phyloP scores from a whole-genome alignment of 192 early-diverging fungal genomes.

The Diversispora eburnea region DNA sequence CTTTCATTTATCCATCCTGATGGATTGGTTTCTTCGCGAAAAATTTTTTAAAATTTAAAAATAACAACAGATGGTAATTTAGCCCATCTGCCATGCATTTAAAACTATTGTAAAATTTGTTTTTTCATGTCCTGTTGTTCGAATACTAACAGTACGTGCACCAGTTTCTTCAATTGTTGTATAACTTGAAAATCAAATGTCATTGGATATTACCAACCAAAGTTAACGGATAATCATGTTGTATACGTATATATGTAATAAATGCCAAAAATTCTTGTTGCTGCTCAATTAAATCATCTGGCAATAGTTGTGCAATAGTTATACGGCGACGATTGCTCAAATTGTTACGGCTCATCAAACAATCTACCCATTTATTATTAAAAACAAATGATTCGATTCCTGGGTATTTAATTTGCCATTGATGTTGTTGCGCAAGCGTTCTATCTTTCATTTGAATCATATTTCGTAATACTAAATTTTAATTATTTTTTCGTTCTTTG shows the following conservation, averaged over 20 bases:
- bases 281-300: slow-evolving; percentile 12
- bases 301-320: not conserved
- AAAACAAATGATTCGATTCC: not conserved
- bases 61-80: too few relatives aligned
- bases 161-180: not conserved
- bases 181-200: too few relatives aligned
- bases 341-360: not conserved
- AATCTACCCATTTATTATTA: slow-evolving; percentile 6
- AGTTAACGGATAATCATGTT: too few relatives aligned
- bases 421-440: not conserved
- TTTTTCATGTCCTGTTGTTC: slow-evolving; percentile 11
- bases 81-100: not conserved
- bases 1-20: too few relatives aligned
- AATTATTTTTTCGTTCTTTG: not conserved
- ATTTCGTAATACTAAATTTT: not conserved
- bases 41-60: too few relatives aligned
- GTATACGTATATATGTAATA: too few relatives aligned
- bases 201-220: too few relatives aligned
- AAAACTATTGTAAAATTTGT: not conserved
- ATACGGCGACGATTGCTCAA: not conserved
- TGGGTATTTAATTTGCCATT: not conserved
- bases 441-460: not conserved
- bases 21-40: too few relatives aligned
- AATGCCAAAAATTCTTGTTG: too few relatives aligned
- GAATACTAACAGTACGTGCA: not conserved